phyloP scores from a whole-genome alignment of 768 basidiomycete genomes.

The Amanita subjunquillea region DNA sequence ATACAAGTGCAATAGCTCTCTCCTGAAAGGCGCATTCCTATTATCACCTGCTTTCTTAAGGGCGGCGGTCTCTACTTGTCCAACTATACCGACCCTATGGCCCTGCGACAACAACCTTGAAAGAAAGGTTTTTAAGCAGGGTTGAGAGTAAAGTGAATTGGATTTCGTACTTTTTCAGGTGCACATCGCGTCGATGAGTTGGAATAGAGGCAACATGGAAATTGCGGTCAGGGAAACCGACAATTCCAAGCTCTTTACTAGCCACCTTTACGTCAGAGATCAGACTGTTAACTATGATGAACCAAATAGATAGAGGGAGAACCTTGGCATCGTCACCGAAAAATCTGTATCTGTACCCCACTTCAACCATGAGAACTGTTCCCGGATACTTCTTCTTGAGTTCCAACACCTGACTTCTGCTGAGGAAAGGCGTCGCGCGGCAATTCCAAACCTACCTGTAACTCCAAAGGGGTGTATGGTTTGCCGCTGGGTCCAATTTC shows the following conservation, averaged over 20 bases:
- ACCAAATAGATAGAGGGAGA: constrained; percentile 1
- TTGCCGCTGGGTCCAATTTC: constrained; percentile 61
- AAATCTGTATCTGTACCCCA: constrained; percentile 79
- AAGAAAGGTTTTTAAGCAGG: not conserved
- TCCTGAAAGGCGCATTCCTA: constrained; percentile 60
- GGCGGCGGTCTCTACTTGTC: constrained; percentile 81
- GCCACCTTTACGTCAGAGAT: constrained; percentile 39
- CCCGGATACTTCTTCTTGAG: constrained; percentile 59
- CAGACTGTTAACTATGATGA: not conserved
- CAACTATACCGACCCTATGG: constrained; percentile 74
- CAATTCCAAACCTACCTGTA: constrained; percentile 32
- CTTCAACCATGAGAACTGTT: constrained; percentile 67
- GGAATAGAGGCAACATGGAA: constrained; percentile 72
- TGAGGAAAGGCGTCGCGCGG: not conserved
- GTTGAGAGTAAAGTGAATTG: not conserved
- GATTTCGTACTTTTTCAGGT: constrained; percentile 58
- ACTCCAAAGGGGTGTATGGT: constrained; percentile 68
- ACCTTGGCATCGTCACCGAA: constrained; percentile 81
- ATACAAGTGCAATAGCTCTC: constrained; percentile 69
- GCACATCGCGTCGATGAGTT: constrained; percentile 51
- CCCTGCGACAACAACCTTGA: constrained; percentile 62
- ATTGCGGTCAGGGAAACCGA: constrained; percentile 61
- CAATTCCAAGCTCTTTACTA: constrained; percentile 69
- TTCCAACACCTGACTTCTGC: constrained; percentile 30
- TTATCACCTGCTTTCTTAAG: constrained; percentile 78